phyloP scores from a whole-genome alignment of 1,139 yeast species.

The Maudiozyma humilis region DNA sequence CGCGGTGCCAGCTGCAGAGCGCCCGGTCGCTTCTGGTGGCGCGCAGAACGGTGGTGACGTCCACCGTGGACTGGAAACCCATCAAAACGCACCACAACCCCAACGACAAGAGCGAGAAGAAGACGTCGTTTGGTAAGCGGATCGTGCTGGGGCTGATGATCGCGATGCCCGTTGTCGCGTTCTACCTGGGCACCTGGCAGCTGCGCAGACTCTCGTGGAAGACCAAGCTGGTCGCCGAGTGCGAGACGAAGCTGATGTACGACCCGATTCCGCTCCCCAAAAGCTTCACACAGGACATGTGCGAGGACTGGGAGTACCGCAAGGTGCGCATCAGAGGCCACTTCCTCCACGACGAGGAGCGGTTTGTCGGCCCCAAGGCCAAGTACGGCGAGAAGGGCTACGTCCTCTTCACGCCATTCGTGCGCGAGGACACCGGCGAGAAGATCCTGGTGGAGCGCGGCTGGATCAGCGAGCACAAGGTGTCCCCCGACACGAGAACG shows the following conservation, averaged over 20 bases:
- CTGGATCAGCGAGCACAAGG: slow-evolving; percentile 73
- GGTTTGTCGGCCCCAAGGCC: slow-evolving; percentile 86
- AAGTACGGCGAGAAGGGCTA: slow-evolving; percentile 73
- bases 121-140: slow-evolving; percentile 35
- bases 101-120: slow-evolving; percentile 32
- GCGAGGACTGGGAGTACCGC: slow-evolving; percentile 71
- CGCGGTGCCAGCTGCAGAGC: background rate
- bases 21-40: background rate
- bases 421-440: slow-evolving; percentile 66
- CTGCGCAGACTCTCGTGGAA: slow-evolving; percentile 81
- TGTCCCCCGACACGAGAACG: slow-evolving; percentile 56
- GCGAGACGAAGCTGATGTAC: slow-evolving; percentile 72
- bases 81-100: slow-evolving; percentile 46
- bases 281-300: slow-evolving; percentile 36
- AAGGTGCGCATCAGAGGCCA: slow-evolving; percentile 65
- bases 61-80: slow-evolving; percentile 81
- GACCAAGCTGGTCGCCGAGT: slow-evolving; percentile 66
- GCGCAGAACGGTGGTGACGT: slow-evolving; percentile 43
- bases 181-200: slow-evolving; percentile 92
- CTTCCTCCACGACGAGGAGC: slow-evolving; percentile 78
- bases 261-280: slow-evolving; percentile 68
- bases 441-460: slow-evolving; percentile 78
- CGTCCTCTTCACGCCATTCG: slow-evolving; percentile 71
- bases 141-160: slow-evolving; percentile 53
- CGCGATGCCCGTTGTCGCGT: slow-evolving; percentile 82